A percentile compares a stretch with the other conserved stretches of the same genome.
These are phyloP conservation scores for Fusarium nelsonii DNA, from an alignment of 2,329 filamentous ascomycete genomes.

Conservation along the genomic window DNA sequence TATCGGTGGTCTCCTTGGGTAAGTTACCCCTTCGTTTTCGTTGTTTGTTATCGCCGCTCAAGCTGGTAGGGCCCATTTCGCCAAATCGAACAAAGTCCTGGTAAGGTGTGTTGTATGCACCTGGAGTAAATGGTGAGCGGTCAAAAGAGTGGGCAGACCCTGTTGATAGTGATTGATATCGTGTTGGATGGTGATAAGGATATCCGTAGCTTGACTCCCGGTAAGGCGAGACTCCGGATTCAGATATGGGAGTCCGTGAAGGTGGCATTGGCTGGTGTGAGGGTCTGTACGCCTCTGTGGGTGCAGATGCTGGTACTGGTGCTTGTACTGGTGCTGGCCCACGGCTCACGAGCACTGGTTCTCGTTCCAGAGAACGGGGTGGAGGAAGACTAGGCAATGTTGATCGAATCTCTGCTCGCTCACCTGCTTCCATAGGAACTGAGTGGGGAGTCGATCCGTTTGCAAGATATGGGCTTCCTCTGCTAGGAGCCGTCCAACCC, in stretches of 20 bases:
- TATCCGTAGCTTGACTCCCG: conserved; percentile 54
- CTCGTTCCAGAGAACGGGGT: conserved; percentile 55
- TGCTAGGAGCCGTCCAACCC: conserved; percentile 52
- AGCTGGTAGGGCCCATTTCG: conserved; percentile 55
- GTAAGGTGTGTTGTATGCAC: conserved; percentile 56
- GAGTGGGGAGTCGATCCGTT: conserved; percentile 48
- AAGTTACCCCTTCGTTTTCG: conserved; percentile 83
- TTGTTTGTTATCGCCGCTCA: conserved; percentile 62
- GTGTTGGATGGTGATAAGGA: conserved; percentile 58
- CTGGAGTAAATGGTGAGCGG: conserved; percentile 58
- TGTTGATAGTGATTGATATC: conserved; percentile 61
- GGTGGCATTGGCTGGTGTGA: conserved; percentile 43
- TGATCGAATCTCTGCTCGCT: conserved; percentile 54
- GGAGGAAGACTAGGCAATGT: conserved; percentile 58
- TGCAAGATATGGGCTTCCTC: conserved; percentile 53
- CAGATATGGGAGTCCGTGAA: conserved; percentile 49
- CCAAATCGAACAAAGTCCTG: conserved; percentile 60
- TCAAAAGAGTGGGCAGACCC: conserved; percentile 60
- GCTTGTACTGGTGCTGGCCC: conserved; percentile 46
- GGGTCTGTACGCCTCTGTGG: conserved; percentile 55
- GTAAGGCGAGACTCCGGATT: conserved; percentile 51
- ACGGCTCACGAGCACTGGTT: conserved; percentile 49
- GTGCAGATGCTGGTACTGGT: conserved; percentile 49
- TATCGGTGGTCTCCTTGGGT: conserved; percentile 89
- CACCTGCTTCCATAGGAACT: conserved; percentile 51